Evolutionary conservation across 352 stramenopile genomes (phyloP).

Genomic region (Pythium myriotylum): DNA sequence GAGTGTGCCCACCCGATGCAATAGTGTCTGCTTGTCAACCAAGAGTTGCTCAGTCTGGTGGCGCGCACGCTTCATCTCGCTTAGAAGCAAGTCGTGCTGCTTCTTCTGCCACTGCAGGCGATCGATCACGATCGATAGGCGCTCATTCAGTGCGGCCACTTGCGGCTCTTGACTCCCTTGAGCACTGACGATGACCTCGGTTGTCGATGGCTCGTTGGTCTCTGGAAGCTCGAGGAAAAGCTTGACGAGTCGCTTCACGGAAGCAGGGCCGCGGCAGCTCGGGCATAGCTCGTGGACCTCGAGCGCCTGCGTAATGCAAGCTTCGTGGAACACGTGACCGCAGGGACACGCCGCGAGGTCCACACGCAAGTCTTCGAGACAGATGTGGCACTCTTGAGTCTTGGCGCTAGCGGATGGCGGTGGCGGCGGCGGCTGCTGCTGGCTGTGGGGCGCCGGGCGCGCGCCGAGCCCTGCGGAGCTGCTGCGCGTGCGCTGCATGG

Average conservation of each 20-base stretch:
- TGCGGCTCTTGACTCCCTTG: slow-evolving; percentile 28
- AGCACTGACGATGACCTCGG: slow-evolving; percentile 2
- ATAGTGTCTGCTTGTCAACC: slow-evolving; percentile 60
- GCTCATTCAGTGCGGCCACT: slow-evolving; percentile 45
- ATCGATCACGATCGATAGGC: slow-evolving; percentile 65
- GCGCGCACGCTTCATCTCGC: slow-evolving; percentile 60
- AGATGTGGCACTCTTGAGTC: slow-evolving; percentile 82
- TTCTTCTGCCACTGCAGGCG: slow-evolving; percentile 81
- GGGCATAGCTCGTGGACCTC: slow-evolving; percentile 73
- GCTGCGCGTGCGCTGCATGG: slow-evolving; percentile 27
- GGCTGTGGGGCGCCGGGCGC: neutral
- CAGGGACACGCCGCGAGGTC: slow-evolving; percentile 65
- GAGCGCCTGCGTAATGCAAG: slow-evolving; percentile 75
- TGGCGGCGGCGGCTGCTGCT: neutral
- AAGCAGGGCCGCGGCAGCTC: slow-evolving; percentile 59
- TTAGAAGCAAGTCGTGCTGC: slow-evolving; percentile 60
- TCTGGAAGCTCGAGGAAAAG: slow-evolving; percentile 70
- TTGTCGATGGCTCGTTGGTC: slow-evolving; percentile 1
- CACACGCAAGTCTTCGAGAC: slow-evolving; percentile 69
- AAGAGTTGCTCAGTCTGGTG: slow-evolving; percentile 68
- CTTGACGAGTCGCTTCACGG: slow-evolving; percentile 48
- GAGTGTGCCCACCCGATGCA: slow-evolving; percentile 49
- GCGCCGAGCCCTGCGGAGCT: slow-evolving; percentile 1
- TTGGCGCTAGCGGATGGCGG: slow-evolving; percentile 21
- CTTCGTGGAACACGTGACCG: slow-evolving; percentile 74